These are phyloP conservation scores for Penicillium sp. DNA, from an alignment of 2,329 filamentous ascomycete species.

Conservation along the genomic window DNA sequence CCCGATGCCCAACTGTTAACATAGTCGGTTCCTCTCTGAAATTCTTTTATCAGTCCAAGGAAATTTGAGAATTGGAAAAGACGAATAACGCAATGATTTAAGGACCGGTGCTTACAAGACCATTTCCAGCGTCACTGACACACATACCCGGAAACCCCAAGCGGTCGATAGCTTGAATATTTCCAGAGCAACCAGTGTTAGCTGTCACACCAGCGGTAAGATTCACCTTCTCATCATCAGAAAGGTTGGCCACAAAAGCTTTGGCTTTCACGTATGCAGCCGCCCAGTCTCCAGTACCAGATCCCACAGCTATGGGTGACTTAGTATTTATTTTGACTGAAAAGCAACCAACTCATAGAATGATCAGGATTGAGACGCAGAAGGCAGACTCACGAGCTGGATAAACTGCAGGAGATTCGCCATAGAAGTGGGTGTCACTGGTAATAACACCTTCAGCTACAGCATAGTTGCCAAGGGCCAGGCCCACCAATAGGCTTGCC, in stretches of 20 bases:
- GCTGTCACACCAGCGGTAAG: slow-evolving; percentile 26
- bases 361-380: fast-evolving
- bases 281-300: slow-evolving; percentile 36
- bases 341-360: background rate
- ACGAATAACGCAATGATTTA: background rate
- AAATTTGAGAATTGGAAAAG: fast-evolving
- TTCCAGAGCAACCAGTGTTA: slow-evolving; percentile 32
- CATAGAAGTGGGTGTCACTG: slow-evolving; percentile 12
- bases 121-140: slow-evolving; percentile 45
- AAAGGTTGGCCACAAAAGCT: slow-evolving; percentile 41
- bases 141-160: slow-evolving; percentile 41
- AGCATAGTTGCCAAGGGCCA: background rate
- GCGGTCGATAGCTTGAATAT: slow-evolving; percentile 32
- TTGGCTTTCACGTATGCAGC: slow-evolving; percentile 39
- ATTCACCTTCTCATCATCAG: slow-evolving; percentile 45
- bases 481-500: background rate
- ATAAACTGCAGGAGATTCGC: slow-evolving; percentile 25
- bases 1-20: slow-evolving; percentile 27
- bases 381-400: slow-evolving; percentile 20
- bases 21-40: slow-evolving; percentile 31
- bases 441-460: background rate
- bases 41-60: background rate
- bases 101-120: slow-evolving; percentile 28
- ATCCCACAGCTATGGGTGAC: slow-evolving; percentile 16
- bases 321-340: background rate